A percentile compares a stretch with the other conserved stretches of the same genome.
Evolutionary conservation across 768 basidiomycete genomes (phyloP).

Genomic region (Leccinum obscurum): DNA sequence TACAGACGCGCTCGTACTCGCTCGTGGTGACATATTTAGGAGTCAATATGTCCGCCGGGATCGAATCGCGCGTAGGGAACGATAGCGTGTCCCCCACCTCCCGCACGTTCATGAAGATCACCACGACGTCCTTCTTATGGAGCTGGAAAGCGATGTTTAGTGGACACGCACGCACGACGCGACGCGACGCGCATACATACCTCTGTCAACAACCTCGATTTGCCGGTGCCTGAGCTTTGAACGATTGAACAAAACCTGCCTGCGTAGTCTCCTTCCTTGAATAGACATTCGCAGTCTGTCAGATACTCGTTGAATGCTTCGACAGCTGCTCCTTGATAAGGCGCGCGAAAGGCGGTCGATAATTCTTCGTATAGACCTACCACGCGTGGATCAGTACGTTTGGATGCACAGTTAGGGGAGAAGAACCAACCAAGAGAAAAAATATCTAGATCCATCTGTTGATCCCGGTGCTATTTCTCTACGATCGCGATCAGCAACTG

Average conservation of each 20-base stretch:
- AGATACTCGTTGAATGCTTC: conserved; percentile 12
- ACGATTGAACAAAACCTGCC: conserved; percentile 8
- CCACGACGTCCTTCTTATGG: neutral
- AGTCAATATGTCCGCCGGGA: neutral
- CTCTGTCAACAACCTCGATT: conserved; percentile 5
- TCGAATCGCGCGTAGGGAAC: neutral
- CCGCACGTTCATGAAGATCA: neutral
- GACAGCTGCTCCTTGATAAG: neutral
- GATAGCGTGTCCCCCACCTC: neutral
- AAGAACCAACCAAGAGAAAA: neutral
- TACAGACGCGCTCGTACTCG: neutral
- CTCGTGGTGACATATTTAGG: neutral
- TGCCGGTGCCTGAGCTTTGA: conserved; percentile 2
- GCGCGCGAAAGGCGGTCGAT: neutral
- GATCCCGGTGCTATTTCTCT: neutral
- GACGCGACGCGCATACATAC: neutral
- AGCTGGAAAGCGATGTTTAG: neutral
- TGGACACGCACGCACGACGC: too few relatives aligned
- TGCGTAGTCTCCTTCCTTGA: neutral
- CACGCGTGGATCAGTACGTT: neutral
- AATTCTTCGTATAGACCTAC: neutral
- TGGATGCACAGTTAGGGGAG: neutral
- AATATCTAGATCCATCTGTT: neutral
- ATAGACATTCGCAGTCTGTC: conserved; percentile 1
- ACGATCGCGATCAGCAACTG: neutral